Evolutionary conservation across 2,329 filamentous ascomycete genomes (phyloP), one percentile per base, ranked within the genome.

Genomic region (Penicillium sp.): DNA sequence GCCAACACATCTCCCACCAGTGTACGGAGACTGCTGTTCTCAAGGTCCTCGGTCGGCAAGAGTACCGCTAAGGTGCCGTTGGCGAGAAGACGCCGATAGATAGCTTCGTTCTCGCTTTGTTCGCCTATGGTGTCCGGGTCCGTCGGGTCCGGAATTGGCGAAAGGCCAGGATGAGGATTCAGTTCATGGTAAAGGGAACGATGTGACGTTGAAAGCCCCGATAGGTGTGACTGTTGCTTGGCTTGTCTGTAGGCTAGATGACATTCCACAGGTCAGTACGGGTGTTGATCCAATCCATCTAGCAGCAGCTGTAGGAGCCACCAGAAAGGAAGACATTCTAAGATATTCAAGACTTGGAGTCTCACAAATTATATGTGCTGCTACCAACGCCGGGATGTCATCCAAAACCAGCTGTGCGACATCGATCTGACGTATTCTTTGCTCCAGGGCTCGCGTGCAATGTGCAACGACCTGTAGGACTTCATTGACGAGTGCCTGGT

Each of bases 401-500:
- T 99, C 91, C 54, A 97, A 79, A 36, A 96, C 60, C 60, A 99
- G 72, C 58, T 85, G 84, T 75, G 94, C 90, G 54, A 97, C 71
- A 73, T 97, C 92, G 23, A 95, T 83, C 66, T 87, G 85, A 52
- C 91, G 83, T 53, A 96, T 74, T 62, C 94, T 84, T 76, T 96
- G 88, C 75, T 97, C 94, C 52, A 99, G 74, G 7, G 87, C 90
- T 51, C 90, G 82, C 33, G 91, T 96, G 71, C 90, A 94, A 73
- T 97, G 93, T 33, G 93, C 94, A 65, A 97, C 89, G 60, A 96
- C 87, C 66, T 91, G 90, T 47, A 97, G 81, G 51, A 97, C 83
- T 75, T 97, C 92, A 61, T 88, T 87, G 54, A 94, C 86, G 68
- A 99, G 95, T 10, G 84, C 81, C 68, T 92, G 89, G 73, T 99